Evolutionary conservation across 169 alveolate genomes (phyloP).

Genomic region (Neospora caninum): DNA sequence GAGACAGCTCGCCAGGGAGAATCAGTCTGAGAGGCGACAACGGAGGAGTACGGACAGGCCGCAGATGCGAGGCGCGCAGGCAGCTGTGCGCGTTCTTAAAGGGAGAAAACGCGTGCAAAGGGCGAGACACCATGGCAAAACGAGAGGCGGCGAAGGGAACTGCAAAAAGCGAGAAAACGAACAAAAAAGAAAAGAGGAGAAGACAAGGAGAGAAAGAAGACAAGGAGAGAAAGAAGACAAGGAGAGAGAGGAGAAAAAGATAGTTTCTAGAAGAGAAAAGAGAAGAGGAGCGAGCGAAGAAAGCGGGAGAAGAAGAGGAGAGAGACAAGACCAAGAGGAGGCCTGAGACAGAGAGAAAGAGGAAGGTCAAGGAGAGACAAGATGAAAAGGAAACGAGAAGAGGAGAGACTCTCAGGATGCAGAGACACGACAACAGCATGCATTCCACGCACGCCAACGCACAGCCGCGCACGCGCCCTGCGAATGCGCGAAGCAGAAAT

Average conservation of each 20-base stretch:
- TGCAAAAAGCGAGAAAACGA: background rate
- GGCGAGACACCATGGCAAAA: background rate
- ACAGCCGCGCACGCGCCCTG: too few species aligned
- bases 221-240: too few species aligned
- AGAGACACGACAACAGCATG: too few species aligned
- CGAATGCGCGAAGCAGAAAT: too few species aligned
- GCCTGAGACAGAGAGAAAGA: background rate
- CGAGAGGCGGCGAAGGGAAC: background rate
- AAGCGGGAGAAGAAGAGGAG: background rate
- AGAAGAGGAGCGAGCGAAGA: background rate
- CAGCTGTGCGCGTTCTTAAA: background rate
- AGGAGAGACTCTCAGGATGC: background rate
- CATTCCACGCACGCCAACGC: too few species aligned
- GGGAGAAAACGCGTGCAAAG: background rate
- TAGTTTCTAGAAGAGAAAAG: too few species aligned
- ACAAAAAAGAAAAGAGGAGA: background rate
- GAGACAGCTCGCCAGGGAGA: background rate
- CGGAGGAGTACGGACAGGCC: too few species aligned
- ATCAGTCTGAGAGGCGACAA: conserved; percentile 39
- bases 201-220: background rate
- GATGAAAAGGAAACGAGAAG: background rate
- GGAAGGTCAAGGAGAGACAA: background rate
- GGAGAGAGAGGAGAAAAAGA: background rate
- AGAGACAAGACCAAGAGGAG: too few species aligned
- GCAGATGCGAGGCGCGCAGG: background rate